Evolutionary conservation across 208 protist genomes (phyloP).

Genomic region (Borovskyia barvae): DNA sequence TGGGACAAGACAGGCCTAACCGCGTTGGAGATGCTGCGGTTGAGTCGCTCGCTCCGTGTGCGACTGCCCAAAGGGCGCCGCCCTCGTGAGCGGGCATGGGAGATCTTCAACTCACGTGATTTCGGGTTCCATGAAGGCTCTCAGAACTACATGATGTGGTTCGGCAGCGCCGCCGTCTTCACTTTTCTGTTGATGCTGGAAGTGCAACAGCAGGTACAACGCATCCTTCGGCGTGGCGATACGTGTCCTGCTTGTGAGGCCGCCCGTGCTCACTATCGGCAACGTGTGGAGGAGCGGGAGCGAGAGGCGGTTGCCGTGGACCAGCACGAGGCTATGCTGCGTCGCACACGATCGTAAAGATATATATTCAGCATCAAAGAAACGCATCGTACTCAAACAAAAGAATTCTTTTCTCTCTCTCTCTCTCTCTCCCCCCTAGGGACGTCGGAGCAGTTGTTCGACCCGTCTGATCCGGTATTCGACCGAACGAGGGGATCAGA

Average conservation of each 20-base stretch:
- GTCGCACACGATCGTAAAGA: not conserved
- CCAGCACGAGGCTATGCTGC: constrained; percentile 10
- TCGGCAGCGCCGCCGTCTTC: constrained; percentile 33
- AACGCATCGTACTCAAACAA: not conserved
- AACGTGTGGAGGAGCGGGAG: constrained; percentile 67
- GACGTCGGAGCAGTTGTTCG: too few relatives aligned
- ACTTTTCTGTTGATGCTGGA: constrained; percentile 56
- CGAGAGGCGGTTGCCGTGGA: constrained; percentile 30
- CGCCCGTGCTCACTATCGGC: constrained; percentile 73
- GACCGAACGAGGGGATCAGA: too few relatives aligned
- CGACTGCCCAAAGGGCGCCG: constrained; percentile 79
- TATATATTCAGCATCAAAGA: too few relatives aligned
- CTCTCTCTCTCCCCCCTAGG: too few relatives aligned
- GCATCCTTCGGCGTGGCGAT: constrained; percentile 71
- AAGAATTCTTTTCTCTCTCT: not conserved
- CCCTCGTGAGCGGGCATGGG: constrained; percentile 83
- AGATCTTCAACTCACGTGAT: constrained; percentile 88
- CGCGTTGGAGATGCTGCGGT: constrained; percentile 38
- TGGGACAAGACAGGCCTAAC: too few relatives aligned
- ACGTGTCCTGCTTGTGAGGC: constrained; percentile 84
- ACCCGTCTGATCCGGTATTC: too few relatives aligned
- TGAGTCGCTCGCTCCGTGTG: constrained; percentile 30
- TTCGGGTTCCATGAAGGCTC: constrained; percentile 84
- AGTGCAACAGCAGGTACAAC: constrained; percentile 61
- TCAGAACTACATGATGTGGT: constrained; percentile 89